Evolutionary conservation across 768 basidiomycete species (phyloP), one percentile per base, ranked within the genome.

Genomic region (Mycena belliarum): DNA sequence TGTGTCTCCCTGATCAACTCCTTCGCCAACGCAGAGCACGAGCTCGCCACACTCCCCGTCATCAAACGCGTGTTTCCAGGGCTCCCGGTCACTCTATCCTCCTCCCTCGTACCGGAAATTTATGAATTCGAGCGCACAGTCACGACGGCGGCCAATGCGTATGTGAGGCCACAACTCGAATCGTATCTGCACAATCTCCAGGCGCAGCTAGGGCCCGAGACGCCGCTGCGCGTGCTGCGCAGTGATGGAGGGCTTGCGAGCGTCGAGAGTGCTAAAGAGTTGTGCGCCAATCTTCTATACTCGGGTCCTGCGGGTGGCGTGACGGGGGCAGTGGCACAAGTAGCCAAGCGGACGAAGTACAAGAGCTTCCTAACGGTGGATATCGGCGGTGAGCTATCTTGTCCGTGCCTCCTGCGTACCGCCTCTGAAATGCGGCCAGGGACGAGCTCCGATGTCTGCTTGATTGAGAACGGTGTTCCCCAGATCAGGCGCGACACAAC

Each of bases 281-380:
- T 54, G 25, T 52, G 52, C 10, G 56, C 53, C 3, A 57, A 52
- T 0, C 33, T 63, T 14, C 43, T 45, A 15, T 28, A 56, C 20
- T 56, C 54, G 3, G 62, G 62, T 1, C 62, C 62, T 15, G 62
- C 62, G 1, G 62, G 62, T 8, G 62, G 62, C 1, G 62, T 63
- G 6, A 38, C 58, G 1, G 62, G 62, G 1, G 62, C 57, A 20
- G 62, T 60, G n/a, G 37, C 58, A 25, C 29, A 40, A 2, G 49
- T 63, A 18, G 62, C 59, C 10, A 35, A 38, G 33, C 16, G 52
- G 28, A 63, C 62, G 1, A 29, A 57, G 40, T 63, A 59, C 49
- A 60, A 57, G 43, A 63, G 57, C n/a, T 37, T 63, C 7, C 53
- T 63, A 3, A 63, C 62, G 8, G n/a, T 63, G 11, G 62, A 63